Conservation (phyloP, 176 grass and related monocot species). For the Otatea glauca region DNA sequence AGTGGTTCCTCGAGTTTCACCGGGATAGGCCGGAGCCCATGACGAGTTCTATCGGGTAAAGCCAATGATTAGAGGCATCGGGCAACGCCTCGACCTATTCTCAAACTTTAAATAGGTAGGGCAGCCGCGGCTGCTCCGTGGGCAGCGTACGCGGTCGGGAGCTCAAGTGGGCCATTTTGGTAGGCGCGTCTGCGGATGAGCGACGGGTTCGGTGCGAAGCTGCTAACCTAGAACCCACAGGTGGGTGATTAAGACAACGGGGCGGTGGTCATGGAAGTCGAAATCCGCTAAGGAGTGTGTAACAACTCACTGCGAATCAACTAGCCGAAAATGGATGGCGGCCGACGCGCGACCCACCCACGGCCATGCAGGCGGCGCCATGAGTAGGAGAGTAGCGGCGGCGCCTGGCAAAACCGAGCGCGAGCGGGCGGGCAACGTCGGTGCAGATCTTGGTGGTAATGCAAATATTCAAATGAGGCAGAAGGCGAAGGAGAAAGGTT, state of each 20-base stretch:
- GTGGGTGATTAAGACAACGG: no score
- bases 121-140: constrained; percentile 28
- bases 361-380: no score
- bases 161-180: constrained; percentile 79
- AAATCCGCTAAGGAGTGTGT: no score
- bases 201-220: constrained; percentile 65
- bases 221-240: constrained; percentile 74
- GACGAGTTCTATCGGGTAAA: constrained; percentile 29
- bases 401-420: constrained; percentile 62
- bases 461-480: constrained; percentile 80
- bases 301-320: no score
- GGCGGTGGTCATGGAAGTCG: no score
- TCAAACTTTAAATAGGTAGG: constrained; percentile 65
- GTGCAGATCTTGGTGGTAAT: constrained; percentile 83
- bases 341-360: no score
- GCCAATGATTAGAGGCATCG: constrained; percentile 44
- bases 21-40: constrained; percentile 43
- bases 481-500: constrained; percentile 91
- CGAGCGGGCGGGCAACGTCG: constrained; percentile 58
- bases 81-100: constrained; percentile 36
- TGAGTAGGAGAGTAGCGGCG: no score
- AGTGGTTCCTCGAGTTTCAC: constrained; percentile 67
- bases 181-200: constrained; percentile 81
- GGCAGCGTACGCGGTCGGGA: constrained; percentile 38
- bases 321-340: no score